Evolutionary conservation across 352 stramenopile species (phyloP), one percentile per base, ranked within the genome.

Genomic region (Globisporangium spiculum): DNA sequence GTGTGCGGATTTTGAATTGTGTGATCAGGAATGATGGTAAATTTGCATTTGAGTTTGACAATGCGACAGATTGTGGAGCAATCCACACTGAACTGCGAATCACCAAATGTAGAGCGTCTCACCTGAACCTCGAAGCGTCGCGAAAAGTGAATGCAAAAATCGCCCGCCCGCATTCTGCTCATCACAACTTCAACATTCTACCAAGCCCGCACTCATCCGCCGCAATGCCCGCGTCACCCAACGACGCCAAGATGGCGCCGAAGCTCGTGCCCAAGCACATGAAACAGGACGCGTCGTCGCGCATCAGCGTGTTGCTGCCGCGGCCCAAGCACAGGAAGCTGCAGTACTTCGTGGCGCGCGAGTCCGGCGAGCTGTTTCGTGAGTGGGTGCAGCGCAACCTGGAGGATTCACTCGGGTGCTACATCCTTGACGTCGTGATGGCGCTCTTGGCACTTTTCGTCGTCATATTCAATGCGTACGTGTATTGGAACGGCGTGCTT

Each of bases 341-440:
- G 54, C 58, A 80, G 48, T 80, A 79, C 65, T 79, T 83, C 55
- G 53, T 69, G 3, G 55, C 69, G 32, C 72, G 77, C 36, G 70
- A 74, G 27, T 68, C 71, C 1, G 84, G 75, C 16, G 86, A 94
- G 60, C 69, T 70, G 2, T 56, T 86, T 16, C 84, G 81, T 20
- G 79, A 89, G 53, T 94, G 82, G 81, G 74, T 90, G 56, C 83
- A 91, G 32, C 83, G 86, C 50, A 94, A 90, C 55, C 79, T 92
- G 10, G 82, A 92, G 68, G 85, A 84, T 38, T 89, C 84, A 32
- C 78, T 81, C 12, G 76, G 73, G 5, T 83, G 78, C 16, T 88
- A 65, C 57, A 41, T 76, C 38, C 69, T 86, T 27, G 73, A 83
- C 18, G 44, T 67, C 2, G 57, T 72, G 7, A 88, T 90, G 72